phyloP scores from a whole-genome alignment of 805 yeast species.

The Jamesozyma rosinii region DNA sequence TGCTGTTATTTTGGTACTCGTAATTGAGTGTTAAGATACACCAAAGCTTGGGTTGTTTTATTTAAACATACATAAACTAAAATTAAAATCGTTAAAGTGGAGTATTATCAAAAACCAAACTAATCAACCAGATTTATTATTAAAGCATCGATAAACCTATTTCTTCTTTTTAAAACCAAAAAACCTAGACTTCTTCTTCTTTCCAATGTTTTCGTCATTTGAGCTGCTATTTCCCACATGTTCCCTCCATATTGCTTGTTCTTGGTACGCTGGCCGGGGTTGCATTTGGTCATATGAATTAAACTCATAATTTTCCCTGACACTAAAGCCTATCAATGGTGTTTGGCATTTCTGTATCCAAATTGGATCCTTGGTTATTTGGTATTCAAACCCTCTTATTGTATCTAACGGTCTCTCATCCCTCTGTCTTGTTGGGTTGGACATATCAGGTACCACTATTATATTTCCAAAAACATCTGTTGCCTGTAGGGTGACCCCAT shows the following conservation, averaged over 20 bases:
- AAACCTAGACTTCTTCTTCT: constrained; percentile 69
- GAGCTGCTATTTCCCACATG: constrained; percentile 19
- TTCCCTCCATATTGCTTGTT: constrained; percentile 51
- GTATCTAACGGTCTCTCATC: constrained; percentile 96
- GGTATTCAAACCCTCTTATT: constrained; percentile 83
- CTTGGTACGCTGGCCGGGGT: neutral
- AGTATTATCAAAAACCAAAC: too few relatives aligned
- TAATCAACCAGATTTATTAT: too few relatives aligned
- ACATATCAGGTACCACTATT: constrained; percentile 69
- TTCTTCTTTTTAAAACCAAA: constrained; percentile 54
- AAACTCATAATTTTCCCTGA: constrained; percentile 53
- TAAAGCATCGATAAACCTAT: too few relatives aligned
- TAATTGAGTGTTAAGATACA: too few relatives aligned
- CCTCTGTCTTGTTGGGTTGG: constrained; percentile 86
- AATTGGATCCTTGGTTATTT: constrained; percentile 66
- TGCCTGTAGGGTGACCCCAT: constrained; percentile 33
- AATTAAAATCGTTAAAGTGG: too few relatives aligned
- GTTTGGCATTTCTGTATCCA: constrained; percentile 76
- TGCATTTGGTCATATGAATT: neutral
- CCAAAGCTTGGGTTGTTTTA: too few relatives aligned
- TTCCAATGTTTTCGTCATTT: constrained; percentile 30
- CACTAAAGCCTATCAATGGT: constrained; percentile 74
- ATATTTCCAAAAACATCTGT: constrained; percentile 78
- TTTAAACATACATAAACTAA: too few relatives aligned
- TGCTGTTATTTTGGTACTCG: too few relatives aligned